Evolutionary conservation across 1,139 yeast genomes (phyloP).

Genomic region (Scheffersomyces lignicola): DNA sequence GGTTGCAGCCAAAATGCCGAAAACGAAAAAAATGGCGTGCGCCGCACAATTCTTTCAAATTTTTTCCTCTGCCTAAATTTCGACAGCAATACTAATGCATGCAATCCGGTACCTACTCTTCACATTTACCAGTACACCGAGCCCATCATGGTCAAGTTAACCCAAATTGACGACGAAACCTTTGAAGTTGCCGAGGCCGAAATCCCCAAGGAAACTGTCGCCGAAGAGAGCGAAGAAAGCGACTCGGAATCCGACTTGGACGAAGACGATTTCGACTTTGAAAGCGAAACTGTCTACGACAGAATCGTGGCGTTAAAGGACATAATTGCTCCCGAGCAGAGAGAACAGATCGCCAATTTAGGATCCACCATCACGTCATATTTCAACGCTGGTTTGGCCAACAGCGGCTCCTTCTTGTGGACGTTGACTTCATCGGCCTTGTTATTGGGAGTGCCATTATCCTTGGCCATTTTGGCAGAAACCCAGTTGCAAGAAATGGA

Average conservation of each 20-base stretch:
- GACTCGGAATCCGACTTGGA: slow-evolving; percentile 58
- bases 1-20: slow-evolving; percentile 2
- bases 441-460: slow-evolving; percentile 88
- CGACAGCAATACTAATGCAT: too few species aligned
- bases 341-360: slow-evolving; percentile 48
- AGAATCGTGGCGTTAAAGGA: slow-evolving; percentile 91
- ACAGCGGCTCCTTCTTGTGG: slow-evolving; percentile 82
- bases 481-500: slow-evolving; percentile 94
- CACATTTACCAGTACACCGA: too few species aligned
- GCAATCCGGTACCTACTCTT: too few species aligned
- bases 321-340: slow-evolving; percentile 85
- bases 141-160: slow-evolving; percentile 72
- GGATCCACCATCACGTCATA: slow-evolving; percentile 35
- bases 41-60: too few species aligned
- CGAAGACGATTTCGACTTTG: slow-evolving; percentile 74
- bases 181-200: slow-evolving; percentile 26
- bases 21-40: too few species aligned
- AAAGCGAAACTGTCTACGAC: slow-evolving; percentile 80
- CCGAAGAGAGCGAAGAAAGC: slow-evolving; percentile 28
- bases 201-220: slow-evolving; percentile 13
- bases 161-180: slow-evolving; percentile 61
- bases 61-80: too few species aligned
- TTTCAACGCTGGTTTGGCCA: slow-evolving; percentile 48
- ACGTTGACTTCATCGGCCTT: slow-evolving; percentile 78
- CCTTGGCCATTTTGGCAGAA: slow-evolving; percentile 86